Conservation (phyloP, 202 grass and related monocot species). For the Sporobolus alterniflorus region DNA sequence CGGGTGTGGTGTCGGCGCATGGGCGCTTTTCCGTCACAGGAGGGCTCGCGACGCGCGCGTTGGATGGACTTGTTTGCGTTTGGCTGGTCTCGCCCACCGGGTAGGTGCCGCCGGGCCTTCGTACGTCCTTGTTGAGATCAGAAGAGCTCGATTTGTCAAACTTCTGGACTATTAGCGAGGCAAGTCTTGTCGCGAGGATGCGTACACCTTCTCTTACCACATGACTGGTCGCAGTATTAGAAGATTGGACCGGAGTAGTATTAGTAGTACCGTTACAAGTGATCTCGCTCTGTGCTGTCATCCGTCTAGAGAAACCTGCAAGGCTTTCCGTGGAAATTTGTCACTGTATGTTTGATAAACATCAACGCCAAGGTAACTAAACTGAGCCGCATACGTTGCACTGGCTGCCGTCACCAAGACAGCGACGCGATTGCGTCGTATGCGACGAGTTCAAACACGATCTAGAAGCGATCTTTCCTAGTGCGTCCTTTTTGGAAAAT, state of each 20-base stretch:
- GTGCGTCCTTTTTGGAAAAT: slow-evolving; percentile 19
- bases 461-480: slow-evolving; percentile 36
- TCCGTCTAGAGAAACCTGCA: too few species aligned
- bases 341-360: background rate
- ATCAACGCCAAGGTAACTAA: too few species aligned
- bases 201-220: background rate
- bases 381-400: too few species aligned
- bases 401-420: background rate
- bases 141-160: background rate
- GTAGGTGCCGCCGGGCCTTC: background rate
- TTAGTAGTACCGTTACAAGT: too few species aligned
- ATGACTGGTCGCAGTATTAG: background rate
- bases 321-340: too few species aligned
- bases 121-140: background rate
- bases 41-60: background rate
- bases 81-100: background rate
- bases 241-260: too few species aligned
- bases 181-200: background rate
- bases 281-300: too few species aligned
- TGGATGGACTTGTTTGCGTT: slow-evolving; percentile 16
- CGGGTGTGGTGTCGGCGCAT: slow-evolving; percentile 12
- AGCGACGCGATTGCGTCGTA: background rate
- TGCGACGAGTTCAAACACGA: slow-evolving; percentile 28
- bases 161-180: background rate
- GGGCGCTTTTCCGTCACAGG: background rate